phyloP scores from a whole-genome alignment of 177 flowering plant species.

The Vitis hybrid region DNA sequence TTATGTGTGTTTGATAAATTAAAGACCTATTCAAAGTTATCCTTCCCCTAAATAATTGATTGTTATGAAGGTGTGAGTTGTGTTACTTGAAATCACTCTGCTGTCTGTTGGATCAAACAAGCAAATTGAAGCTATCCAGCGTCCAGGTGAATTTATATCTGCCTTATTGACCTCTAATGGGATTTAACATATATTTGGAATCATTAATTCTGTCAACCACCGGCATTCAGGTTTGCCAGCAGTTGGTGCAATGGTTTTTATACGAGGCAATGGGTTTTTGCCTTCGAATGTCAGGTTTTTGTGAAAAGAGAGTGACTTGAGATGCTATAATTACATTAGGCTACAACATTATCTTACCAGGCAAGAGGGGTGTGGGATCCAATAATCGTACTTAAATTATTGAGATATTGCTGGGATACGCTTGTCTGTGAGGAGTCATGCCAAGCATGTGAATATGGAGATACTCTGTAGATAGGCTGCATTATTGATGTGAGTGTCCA shows the following conservation, averaged over 20 bases:
- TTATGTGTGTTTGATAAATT: constrained; percentile 11
- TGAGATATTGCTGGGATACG: background rate
- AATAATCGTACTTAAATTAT: background rate
- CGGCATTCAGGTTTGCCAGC: too few relatives aligned
- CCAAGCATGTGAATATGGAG: background rate
- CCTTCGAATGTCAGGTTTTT: too few relatives aligned
- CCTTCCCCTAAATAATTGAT: background rate
- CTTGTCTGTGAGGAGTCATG: background rate
- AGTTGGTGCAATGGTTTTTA: too few relatives aligned
- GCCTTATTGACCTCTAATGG: too few relatives aligned
- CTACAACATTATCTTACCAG: background rate
- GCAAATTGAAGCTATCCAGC: too few relatives aligned
- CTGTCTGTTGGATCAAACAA: too few relatives aligned
- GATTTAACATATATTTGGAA: too few relatives aligned
- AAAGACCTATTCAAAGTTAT: background rate
- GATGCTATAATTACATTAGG: too few relatives aligned
- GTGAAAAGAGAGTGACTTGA: too few relatives aligned
- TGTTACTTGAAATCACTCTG: background rate
- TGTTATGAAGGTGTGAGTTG: background rate
- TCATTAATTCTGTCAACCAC: too few relatives aligned
- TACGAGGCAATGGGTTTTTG: too few relatives aligned
- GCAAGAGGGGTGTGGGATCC: background rate
- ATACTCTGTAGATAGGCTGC: background rate
- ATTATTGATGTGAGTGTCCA: background rate
- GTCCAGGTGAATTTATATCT: too few relatives aligned